Evolutionary conservation across 2,329 filamentous ascomycete species (phyloP), one percentile per base, ranked within the genome.

Genomic region (Lizonia empirigonia): DNA sequence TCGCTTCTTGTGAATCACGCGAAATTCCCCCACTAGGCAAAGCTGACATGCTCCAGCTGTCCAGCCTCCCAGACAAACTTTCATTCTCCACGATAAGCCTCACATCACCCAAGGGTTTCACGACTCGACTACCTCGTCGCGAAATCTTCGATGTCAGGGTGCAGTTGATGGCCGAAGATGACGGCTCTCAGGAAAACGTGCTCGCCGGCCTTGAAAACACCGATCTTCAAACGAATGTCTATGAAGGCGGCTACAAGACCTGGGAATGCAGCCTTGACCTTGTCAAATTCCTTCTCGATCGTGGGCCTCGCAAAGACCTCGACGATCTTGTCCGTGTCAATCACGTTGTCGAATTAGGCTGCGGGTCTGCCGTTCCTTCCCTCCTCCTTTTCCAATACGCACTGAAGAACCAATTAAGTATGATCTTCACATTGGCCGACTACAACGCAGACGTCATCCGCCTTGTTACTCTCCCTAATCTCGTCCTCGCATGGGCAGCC

Each of bases 161-260:
- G 29, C 90, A 94, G 76, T 77, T 94, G 51, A 91, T 93, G 86
- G 88, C 88, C 29, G 84, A 87, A 65, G 78, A 80, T 44, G 83
- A 75, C 38, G 68, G 69, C 29, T 66, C 70, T 1, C 72, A 33
- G 53, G 64, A 51, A 3, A 55, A 53, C 27, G 50, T 62, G 5
- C 50, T 68, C 2, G 65, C 73, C 9, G 76, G 61, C 23, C 74
- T 67, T 16, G 57, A 65, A 27, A 80, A 82, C 55, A 85, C 89
- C 57, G 90, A 94, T 72, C 86, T 94, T 58, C 88, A 85, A 71
- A 89, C 88, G 47, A 89, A 89, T 42, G 83, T 93, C 53, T 94
- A 94, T 73, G 90, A 94, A 74, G 90, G 90, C 49, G 90, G 90
- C 19, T 91, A 93, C 77, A 94, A 94, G 77, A 92, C 88, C 64